Base-by-base conservation (phyloP, 495 filamentous ascomycete species). In the Penicillium canariense region DNA sequence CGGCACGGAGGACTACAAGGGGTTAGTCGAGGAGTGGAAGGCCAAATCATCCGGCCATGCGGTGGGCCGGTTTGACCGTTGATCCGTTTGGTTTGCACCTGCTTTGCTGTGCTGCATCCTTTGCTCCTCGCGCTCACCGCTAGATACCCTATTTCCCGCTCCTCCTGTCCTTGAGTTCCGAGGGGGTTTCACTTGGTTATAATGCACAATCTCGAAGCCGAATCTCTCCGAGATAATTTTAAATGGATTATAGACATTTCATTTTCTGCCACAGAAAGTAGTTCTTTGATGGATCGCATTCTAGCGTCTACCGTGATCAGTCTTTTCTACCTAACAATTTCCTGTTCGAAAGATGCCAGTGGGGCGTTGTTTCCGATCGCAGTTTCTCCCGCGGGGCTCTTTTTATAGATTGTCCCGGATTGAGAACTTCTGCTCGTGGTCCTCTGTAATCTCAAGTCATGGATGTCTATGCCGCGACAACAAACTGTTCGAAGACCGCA, bases 11-110 rank as follows among this genome's bases (percentile, higher is more conserved):
- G 86, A 89, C 65, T 88, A 88, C 68, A 61, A 62, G 43, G 78
- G 82, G 1, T 53, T 89, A 27, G 78, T 84, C 25, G 75, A 72
- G 10, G 86, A 87, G 63, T 88, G 77, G 72, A 67, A 67, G 45
- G 44, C 51, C 5, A 61, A 62, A 47, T 35, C 57, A 17, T 9
- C 18, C 27, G 48, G 4, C 3, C 40, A 31, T 34, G 9, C 14
- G 31, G 8, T 9, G 9, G 31, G 9, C 14, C 31, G 31, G 9
- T 14, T 34, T 14, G 14, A 1, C 14, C 14, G 31, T 34, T 2
- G 1, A 34, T 34, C 14, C 31, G 8, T 34, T 34, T 34, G 14
- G 31, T 34, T 14, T 34, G 8, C 31, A 34, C 14, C 3, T 18
- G 6, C 11, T 26, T 25, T 50, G 51, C 25, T 34, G 10, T 17